Base-by-base conservation (phyloP, 306 rosid genomes). In the Prunus kanzakura region DNA sequence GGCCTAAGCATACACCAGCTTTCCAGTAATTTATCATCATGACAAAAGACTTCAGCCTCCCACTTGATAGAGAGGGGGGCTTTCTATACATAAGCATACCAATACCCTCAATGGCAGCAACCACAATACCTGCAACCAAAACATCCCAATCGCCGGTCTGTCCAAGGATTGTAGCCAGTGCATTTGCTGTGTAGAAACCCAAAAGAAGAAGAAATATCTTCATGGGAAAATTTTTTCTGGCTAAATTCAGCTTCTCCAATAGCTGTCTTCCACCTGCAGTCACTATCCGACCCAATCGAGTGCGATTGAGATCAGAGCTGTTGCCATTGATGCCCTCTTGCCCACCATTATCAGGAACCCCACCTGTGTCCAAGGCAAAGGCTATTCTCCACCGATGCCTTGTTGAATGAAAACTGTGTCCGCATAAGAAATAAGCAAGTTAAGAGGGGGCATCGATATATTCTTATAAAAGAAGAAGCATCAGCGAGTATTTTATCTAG, bases 71-170 rank as follows among this genome's bases (percentile, higher is more conserved):
- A 32, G 90, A 71, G 32, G 91, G 83, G 41, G 89, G 88, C 76
- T 83, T 95, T 88, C 68, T 85, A 72, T 95, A 95, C 93, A 90
- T 84, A 22, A 95, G 96, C 88, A 90, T 81, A 35, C 99, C 99
- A 52, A 95, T 95, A 63, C 99, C 96, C 82, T 95, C 99, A 51
- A 95, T 88, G 82, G 92, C 97, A 57, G 97, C 92, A 71, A 95
- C 99, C 67, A 92, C 99, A 29, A 95, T 73, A 41, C 99, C 99
- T 3, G 99, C 99, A 73, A 92, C 99, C 79, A 92, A 83, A 79
- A 95, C 97, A 76, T 95, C 97, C 99, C 99, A 95, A 67, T 92
- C 98, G 38, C 97, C 98, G 0, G 98, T 95, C 84, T 95, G 98
- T 50, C 98, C 98, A 3, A 95, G 98, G 88, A 95, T 95, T 25